Percentiles rank a stretch among this genome's conserved stretches.
Evolutionary conservation across 257 asterid species (phyloP).

Genomic region (Verbascum thapsus): DNA sequence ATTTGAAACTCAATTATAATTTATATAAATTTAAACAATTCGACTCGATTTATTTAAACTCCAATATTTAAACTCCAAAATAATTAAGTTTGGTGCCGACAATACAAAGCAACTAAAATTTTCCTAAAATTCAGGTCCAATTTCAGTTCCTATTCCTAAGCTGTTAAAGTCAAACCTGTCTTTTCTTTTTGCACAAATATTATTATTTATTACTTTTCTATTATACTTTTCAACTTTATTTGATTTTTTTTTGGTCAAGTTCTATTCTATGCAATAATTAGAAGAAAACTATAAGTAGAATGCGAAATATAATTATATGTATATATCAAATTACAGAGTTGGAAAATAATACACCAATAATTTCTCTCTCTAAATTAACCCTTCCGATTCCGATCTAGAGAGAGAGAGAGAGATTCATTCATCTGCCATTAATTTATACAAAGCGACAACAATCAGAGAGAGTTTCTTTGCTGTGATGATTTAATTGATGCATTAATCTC

Average conservation of each 20-base stretch:
- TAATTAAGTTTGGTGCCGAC: too few relatives aligned
- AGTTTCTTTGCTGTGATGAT: conserved; percentile 32
- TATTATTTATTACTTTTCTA: neutral
- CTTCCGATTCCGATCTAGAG: conserved; percentile 42
- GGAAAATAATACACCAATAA: neutral
- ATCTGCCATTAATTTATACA: conserved; percentile 28
- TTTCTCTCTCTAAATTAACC: conserved; percentile 45
- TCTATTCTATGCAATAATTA: too few relatives aligned
- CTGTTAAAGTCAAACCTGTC: conserved; percentile 17
- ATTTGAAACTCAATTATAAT: too few relatives aligned
- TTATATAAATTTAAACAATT: too few relatives aligned
- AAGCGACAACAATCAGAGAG: conserved; percentile 29
- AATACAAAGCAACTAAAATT: too few relatives aligned
- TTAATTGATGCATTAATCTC: conserved; percentile 31
- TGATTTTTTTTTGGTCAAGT: too few relatives aligned
- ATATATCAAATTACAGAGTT: too few relatives aligned
- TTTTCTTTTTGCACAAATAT: neutral
- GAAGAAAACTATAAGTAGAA: too few relatives aligned
- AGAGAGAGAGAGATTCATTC: conserved; percentile 46
- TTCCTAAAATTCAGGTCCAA: neutral
- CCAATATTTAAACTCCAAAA: too few relatives aligned
- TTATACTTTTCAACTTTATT: neutral
- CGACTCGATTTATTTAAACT: too few relatives aligned
- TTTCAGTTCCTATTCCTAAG: neutral
- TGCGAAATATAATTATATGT: too few relatives aligned